Percentiles rank a stretch among this genome's conserved stretches.
phyloP scores from a whole-genome alignment of 2,329 filamentous ascomycete species.

The Pseudocercospora pini-densiflorae region DNA sequence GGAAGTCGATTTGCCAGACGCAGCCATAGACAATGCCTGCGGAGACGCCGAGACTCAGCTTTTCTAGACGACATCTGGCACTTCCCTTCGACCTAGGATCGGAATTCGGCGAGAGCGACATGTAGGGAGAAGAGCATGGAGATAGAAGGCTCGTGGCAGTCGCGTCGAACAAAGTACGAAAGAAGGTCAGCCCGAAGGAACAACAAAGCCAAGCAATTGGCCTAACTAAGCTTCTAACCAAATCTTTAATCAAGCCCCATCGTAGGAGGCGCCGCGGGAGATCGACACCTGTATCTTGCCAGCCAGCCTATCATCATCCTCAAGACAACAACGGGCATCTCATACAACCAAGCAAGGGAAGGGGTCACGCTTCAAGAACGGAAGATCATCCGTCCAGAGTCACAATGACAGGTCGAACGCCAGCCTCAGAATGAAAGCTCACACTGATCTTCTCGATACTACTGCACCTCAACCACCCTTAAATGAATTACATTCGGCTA shows the following conservation, averaged over 20 bases:
- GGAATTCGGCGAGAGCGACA: no score
- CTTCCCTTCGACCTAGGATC: no score
- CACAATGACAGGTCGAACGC: slow-evolving; percentile 13
- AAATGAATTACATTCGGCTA: slow-evolving; percentile 10
- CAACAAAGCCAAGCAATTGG: background rate
- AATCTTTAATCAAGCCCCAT: no score
- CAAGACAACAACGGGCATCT: background rate
- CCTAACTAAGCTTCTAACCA: background rate
- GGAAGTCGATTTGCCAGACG: no score
- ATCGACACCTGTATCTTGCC: background rate
- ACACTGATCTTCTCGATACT: slow-evolving; percentile 10
- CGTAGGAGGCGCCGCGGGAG: no score
- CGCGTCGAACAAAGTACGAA: no score
- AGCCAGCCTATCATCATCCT: background rate
- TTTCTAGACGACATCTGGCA: no score
- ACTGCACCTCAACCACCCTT: slow-evolving; percentile 7
- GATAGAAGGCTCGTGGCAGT: no score
- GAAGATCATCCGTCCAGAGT: slow-evolving; percentile 12
- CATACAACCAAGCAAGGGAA: slow-evolving; percentile 9
- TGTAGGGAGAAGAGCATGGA: no score
- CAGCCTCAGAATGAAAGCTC: slow-evolving; percentile 13
- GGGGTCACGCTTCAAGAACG: slow-evolving; percentile 9
- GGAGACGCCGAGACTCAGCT: no score
- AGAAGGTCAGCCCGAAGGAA: background rate
- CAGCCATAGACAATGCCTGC: no score